These are phyloP conservation scores for Endocarpon pusillum DNA, from an alignment of 495 filamentous ascomycete genomes.

Conservation along the genomic window DNA sequence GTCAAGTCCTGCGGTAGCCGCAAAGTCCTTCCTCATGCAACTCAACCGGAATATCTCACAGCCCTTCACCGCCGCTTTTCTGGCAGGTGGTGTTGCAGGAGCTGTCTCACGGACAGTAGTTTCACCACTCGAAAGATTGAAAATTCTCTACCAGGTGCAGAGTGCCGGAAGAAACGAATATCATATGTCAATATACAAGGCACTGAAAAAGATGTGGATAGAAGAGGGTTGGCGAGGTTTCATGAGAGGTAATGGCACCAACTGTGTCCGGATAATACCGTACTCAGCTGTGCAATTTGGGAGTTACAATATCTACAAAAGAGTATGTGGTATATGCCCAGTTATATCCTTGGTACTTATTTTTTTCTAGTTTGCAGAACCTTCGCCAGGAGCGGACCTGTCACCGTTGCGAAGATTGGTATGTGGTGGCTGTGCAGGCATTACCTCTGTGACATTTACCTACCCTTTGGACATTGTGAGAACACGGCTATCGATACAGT, in stretches of 20 bases:
- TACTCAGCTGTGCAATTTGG: constrained; percentile 98
- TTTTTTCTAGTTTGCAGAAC: constrained; percentile 49
- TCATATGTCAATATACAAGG: constrained; percentile 75
- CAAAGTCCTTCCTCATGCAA: neutral
- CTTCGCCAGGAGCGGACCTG: constrained; percentile 47
- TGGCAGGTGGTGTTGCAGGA: constrained; percentile 89
- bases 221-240: constrained; percentile 95
- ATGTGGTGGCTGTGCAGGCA: constrained; percentile 78
- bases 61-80: constrained; percentile 76
- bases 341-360: neutral
- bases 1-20: too few species aligned
- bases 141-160: constrained; percentile 95
- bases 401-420: constrained; percentile 51
- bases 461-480: constrained; percentile 92
- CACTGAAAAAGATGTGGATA: constrained; percentile 80
- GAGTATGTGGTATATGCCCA: constrained; percentile 37
- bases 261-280: constrained; percentile 93
- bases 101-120: constrained; percentile 96
- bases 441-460: constrained; percentile 73
- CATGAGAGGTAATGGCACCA: constrained; percentile 93
- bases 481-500: constrained; percentile 88
- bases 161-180: constrained; percentile 82
- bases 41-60: neutral
- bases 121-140: constrained; percentile 83
- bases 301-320: constrained; percentile 93